Conservation (phyloP, 1,139 yeast species). For the Hansenula lynferdii region DNA sequence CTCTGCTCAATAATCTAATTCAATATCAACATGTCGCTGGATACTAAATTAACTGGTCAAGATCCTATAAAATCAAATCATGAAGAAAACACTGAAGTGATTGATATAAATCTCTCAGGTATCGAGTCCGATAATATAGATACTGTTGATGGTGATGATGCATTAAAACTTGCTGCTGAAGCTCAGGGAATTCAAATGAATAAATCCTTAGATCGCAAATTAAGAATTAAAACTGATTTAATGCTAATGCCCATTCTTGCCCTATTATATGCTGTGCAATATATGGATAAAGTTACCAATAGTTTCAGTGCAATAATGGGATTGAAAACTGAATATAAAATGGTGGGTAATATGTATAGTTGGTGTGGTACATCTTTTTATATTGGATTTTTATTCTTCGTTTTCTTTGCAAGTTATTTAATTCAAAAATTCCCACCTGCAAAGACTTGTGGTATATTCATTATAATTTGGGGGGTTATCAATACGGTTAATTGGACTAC, state of each 20-base stretch:
- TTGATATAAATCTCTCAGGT: no score
- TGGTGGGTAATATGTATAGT: constrained; percentile 47
- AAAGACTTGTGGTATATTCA: constrained; percentile 31
- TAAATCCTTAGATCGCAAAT: no score
- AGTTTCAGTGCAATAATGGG: constrained; percentile 60
- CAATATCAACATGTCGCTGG: no score
- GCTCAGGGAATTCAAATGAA: no score
- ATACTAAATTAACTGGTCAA: no score
- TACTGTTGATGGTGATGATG: no score
- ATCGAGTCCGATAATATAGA: no score
- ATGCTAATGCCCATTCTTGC: constrained; percentile 53
- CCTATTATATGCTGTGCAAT: constrained; percentile 50
- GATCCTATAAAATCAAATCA: no score
- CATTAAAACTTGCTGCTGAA: no score
- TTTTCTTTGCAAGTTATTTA: constrained; percentile 33
- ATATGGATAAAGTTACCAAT: constrained; percentile 49
- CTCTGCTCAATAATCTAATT: no score
- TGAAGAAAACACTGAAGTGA: no score
- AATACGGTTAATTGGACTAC: constrained; percentile 38
- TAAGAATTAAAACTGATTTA: constrained; percentile 48
- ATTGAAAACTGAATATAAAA: constrained; percentile 37
- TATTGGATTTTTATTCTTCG: constrained; percentile 34
- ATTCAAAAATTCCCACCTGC: constrained; percentile 40
- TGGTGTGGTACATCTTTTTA: constrained; percentile 59
- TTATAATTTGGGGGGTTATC: constrained; percentile 41